Percentiles rank a stretch among this genome's conserved stretches.
Evolutionary conservation across 225 moss, liverwort and hornwort genomes (phyloP).

Genomic region (Physcomitrellopsis africana): DNA sequence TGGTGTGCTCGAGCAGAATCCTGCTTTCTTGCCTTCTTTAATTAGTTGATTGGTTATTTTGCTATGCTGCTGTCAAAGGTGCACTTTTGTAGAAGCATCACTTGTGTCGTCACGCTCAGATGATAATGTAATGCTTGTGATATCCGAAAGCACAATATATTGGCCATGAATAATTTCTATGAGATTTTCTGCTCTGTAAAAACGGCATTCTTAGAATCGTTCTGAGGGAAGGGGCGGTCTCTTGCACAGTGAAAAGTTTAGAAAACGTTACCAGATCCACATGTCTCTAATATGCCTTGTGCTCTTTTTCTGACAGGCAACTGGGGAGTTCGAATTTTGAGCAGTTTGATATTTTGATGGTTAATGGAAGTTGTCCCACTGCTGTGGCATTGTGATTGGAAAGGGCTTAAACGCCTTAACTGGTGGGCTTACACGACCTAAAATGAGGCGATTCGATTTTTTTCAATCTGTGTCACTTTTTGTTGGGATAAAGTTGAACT

Average conservation of each 20-base stretch:
- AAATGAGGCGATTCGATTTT: too few species aligned
- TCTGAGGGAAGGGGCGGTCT: neutral
- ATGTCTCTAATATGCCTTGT: slow-evolving; percentile 18
- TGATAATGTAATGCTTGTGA: neutral
- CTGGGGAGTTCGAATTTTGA: slow-evolving; percentile 96
- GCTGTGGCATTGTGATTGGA: slow-evolving; percentile 33
- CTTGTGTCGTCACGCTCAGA: neutral
- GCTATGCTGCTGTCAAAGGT: neutral
- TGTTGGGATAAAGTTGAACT: too few species aligned
- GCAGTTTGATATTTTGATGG: slow-evolving; percentile 16
- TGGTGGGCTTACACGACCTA: too few species aligned
- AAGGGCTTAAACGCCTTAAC: neutral
- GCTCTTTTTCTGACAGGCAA: slow-evolving; percentile 57
- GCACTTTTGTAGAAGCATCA: neutral
- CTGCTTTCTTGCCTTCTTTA: neutral
- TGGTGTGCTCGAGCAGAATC: neutral
- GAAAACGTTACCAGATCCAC: neutral
- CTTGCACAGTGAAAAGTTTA: neutral
- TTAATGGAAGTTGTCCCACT: slow-evolving; percentile 20
- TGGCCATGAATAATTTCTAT: neutral
- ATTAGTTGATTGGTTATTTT: neutral
- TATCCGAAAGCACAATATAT: neutral
- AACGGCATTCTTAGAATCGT: neutral
- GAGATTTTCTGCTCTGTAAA: neutral
- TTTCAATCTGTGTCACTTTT: too few species aligned